Percentiles rank a stretch among this genome's conserved stretches.
Evolutionary conservation across 2,329 filamentous ascomycete genomes (phyloP).

Genomic region (Sarocladium strictum): DNA sequence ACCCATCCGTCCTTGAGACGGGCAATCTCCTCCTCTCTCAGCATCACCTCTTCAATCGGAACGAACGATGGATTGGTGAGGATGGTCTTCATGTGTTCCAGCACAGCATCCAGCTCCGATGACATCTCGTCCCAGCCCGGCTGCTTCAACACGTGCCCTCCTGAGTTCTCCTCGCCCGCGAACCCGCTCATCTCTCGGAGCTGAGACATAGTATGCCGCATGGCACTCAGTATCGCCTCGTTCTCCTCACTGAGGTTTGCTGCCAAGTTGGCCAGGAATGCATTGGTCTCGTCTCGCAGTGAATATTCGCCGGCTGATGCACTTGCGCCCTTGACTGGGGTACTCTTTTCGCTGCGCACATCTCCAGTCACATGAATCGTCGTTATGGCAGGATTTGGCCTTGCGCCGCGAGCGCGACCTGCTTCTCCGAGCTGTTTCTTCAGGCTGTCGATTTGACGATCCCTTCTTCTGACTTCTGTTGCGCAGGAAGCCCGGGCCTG

Average conservation of each 20-base stretch:
- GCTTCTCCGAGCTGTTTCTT: slow-evolving; percentile 80
- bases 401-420: slow-evolving; percentile 53
- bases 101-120: slow-evolving; percentile 65
- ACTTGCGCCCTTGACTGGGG: slow-evolving; percentile 13
- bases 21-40: slow-evolving; percentile 87
- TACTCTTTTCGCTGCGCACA: slow-evolving; percentile 37
- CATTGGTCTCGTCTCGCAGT: slow-evolving; percentile 80
- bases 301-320: slow-evolving; percentile 45
- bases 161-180: slow-evolving; percentile 21
- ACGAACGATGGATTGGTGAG: slow-evolving; percentile 96
- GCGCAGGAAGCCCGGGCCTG: slow-evolving; percentile 84
- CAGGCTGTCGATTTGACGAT: slow-evolving; percentile 79
- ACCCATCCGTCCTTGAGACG: slow-evolving; percentile 82
- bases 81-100: slow-evolving; percentile 75
- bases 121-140: slow-evolving; percentile 60
- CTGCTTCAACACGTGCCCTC: slow-evolving; percentile 27
- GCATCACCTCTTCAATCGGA: slow-evolving; percentile 85
- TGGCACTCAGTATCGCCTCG: slow-evolving; percentile 67
- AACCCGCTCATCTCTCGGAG: slow-evolving; percentile 65
- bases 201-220: slow-evolving; percentile 64
- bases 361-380: slow-evolving; percentile 53
- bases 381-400: slow-evolving; percentile 47
- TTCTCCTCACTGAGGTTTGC: slow-evolving; percentile 88
- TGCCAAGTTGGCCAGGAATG: slow-evolving; percentile 80
- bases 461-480: slow-evolving; percentile 85